A percentile compares a stretch with the other conserved stretches of the same genome.
Conservation (phyloP, 2,329 filamentous ascomycete species). For the Claviceps sp. region DNA sequence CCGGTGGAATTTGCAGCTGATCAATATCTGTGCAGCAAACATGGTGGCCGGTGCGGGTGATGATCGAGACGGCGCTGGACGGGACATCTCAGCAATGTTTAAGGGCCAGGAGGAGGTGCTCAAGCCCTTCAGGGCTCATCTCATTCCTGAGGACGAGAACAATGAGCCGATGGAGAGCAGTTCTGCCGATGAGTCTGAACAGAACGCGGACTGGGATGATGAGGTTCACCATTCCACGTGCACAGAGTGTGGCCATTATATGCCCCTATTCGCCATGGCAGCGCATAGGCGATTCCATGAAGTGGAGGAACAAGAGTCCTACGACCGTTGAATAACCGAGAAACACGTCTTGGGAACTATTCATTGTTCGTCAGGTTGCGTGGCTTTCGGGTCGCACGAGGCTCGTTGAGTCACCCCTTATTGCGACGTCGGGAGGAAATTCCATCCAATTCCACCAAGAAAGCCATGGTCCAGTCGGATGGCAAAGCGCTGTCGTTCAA, state of each 20-base stretch:
- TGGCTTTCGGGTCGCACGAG: slow-evolving; percentile 1
- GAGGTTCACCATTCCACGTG: slow-evolving; percentile 20
- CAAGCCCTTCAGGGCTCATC: slow-evolving; percentile 46
- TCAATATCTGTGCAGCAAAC: slow-evolving; percentile 82
- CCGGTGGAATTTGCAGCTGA: slow-evolving; percentile 65
- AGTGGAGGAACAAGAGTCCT: slow-evolving; percentile 12
- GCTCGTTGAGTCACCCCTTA: background rate
- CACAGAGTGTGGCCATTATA: slow-evolving; percentile 35
- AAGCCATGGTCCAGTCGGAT: background rate
- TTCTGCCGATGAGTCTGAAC: slow-evolving; percentile 10
- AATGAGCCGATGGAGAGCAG: slow-evolving; percentile 14
- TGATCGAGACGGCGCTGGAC: slow-evolving; percentile 40
- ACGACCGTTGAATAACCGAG: background rate
- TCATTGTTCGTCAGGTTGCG: background rate
- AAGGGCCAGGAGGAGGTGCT: slow-evolving; percentile 56
- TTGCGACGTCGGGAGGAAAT: background rate
- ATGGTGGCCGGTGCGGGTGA: slow-evolving; percentile 50
- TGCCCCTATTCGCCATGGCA: slow-evolving; percentile 44
- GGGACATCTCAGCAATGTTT: slow-evolving; percentile 78
- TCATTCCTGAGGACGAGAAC: slow-evolving; percentile 18
- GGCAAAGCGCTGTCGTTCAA: background rate
- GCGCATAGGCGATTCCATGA: slow-evolving; percentile 35
- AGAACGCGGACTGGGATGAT: slow-evolving; percentile 17
- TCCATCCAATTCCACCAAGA: background rate
- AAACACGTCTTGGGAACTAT: background rate